phyloP scores from a whole-genome alignment of 2,329 filamentous ascomycete genomes.

The Monilinia aucupariae region DNA sequence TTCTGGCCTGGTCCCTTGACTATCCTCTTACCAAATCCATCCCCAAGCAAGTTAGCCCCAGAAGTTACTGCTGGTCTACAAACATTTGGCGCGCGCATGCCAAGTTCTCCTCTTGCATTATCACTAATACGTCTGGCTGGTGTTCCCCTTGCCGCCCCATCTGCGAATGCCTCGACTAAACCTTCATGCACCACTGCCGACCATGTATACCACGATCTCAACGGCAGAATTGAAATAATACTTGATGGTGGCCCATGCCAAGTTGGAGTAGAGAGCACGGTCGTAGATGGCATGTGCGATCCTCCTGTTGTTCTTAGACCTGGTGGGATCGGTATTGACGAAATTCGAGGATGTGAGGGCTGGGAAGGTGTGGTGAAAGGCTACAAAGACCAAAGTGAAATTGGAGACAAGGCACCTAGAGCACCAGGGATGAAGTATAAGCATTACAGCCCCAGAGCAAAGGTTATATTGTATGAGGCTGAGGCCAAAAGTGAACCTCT shows the following conservation, averaged over 20 bases:
- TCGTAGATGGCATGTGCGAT: conserved; percentile 80
- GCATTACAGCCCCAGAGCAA: conserved; percentile 89
- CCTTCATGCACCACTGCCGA: conserved; percentile 86
- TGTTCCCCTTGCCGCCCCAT: conserved; percentile 80
- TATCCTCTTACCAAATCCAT: conserved; percentile 74
- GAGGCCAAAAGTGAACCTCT: background rate
- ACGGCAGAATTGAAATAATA: conserved; percentile 77
- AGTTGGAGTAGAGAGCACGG: conserved; percentile 93
- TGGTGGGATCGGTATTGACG: conserved; percentile 79
- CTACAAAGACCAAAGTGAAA: conserved; percentile 71
- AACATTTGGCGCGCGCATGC: conserved; percentile 89
- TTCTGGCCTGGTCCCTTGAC: conserved; percentile 97
- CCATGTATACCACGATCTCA: conserved; percentile 81
- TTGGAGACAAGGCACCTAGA: conserved; percentile 61
- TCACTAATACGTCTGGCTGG: conserved; percentile 76
- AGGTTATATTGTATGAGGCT: conserved; percentile 75
- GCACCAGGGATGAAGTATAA: conserved; percentile 99
- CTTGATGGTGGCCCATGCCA: conserved; percentile 81
- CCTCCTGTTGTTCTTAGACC: conserved; percentile 81
- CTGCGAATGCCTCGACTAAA: conserved; percentile 88
- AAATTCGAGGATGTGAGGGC: conserved; percentile 65
- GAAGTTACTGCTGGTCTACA: conserved; percentile 82
- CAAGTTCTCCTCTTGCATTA: conserved; percentile 75
- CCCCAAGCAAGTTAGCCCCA: conserved; percentile 67
- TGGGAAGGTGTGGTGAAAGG: conserved; percentile 76